Base-by-base conservation (phyloP, 805 yeast species). In the Priceomyces melissophilus region DNA sequence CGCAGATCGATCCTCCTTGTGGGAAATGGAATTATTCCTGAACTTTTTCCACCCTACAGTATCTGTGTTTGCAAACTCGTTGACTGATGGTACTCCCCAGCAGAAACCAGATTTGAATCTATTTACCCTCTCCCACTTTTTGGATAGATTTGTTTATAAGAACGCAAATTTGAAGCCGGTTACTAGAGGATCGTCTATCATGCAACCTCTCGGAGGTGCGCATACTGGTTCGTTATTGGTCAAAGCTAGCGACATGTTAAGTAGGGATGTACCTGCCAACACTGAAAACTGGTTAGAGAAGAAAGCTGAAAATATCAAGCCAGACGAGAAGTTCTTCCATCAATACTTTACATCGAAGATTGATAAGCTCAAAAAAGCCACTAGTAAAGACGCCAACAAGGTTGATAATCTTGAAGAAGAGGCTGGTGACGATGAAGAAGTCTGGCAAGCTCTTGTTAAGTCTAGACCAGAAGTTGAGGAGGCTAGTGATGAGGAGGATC, bases 181-280 rank as follows among this genome's bases (percentile, higher is more conserved):
- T 27, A 67, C 82, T n/a, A 82, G 85, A 59, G 98, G 98, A 55
- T 72, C 84, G 3, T 88, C 97, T 33, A 90, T 93, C 58, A 93
- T 93, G 98, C 99, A 93, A 71, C 98, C 99, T 38, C 72, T 93
- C 49, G 89, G 95, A 34, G 97, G 96, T 47, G 75, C 81, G 1
- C 85, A 83, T 47, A 82, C 87, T 14, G 87, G 85, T 8, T 68
- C 82, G 3, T 64, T 84, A 39, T 70, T 85, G 49, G 87, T 85
- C 10, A 81, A 71, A 53, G 79, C 87, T n/a, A 76, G 87, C 4
- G 63, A 62, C 43, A 54, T 61, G 17, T 33, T 57, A 12, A 51
- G 57, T 23, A 60, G 61, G 3, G 76, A 71, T n/a, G 58, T 75
- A 10, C 96, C 98, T 2, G 95, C 78, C 3, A 89, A 90, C 56